Evolutionary conservation across 2,329 filamentous ascomycete genomes (phyloP).

Genomic region (Dothistroma septosporum): DNA sequence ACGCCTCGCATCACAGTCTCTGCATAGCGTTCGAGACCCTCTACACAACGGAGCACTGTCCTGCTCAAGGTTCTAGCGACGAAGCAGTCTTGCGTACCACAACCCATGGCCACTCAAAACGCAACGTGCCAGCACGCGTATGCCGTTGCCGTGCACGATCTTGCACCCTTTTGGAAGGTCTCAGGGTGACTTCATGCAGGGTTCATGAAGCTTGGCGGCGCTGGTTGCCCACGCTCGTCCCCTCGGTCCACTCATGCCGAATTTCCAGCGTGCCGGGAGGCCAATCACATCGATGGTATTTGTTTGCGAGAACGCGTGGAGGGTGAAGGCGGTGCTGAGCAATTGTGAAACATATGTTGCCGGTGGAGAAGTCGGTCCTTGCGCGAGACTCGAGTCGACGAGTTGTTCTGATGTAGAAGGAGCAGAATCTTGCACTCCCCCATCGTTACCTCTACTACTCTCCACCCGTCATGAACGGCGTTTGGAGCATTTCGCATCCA

Average conservation of each 20-base stretch:
- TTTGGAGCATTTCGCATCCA: too few species aligned
- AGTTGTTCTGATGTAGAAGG: too few species aligned
- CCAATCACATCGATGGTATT: background rate
- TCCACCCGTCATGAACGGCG: too few species aligned
- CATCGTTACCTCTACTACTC: too few species aligned
- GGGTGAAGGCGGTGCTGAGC: too few species aligned
- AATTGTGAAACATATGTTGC: too few species aligned
- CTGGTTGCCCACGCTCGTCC: too few species aligned
- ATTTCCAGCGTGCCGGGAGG: background rate
- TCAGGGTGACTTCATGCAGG: background rate
- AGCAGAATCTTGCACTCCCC: too few species aligned
- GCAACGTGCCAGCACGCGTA: background rate
- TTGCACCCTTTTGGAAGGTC: background rate
- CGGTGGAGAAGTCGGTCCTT: too few species aligned
- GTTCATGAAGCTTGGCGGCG: background rate
- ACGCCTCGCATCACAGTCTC: background rate
- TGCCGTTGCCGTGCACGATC: background rate
- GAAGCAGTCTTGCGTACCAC: background rate
- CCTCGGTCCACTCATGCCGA: background rate
- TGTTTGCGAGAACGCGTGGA: background rate
- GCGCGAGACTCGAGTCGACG: too few species aligned
- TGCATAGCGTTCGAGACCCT: background rate
- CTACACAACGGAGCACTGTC: background rate
- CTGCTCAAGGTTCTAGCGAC: background rate
- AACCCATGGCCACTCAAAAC: background rate